Percentiles rank a stretch among this genome's conserved stretches.
phyloP scores from a whole-genome alignment of 1,284 basidiomycete species.

The Sporisorium sorghi region DNA sequence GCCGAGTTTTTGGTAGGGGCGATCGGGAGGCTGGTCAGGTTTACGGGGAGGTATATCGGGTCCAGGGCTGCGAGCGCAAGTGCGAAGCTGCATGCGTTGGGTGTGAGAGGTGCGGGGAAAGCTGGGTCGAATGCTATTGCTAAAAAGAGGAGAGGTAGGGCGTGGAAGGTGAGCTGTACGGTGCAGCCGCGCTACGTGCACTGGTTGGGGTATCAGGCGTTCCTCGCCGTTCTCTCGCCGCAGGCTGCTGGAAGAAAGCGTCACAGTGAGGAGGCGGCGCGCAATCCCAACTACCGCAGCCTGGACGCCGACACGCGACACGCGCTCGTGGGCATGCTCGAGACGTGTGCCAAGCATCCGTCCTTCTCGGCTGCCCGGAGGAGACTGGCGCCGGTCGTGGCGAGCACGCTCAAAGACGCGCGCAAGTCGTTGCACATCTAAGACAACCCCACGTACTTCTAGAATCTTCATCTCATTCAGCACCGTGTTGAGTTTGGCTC shows the following conservation, averaged over 20 bases:
- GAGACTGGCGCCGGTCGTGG: slow-evolving; percentile 8
- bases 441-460: neutral
- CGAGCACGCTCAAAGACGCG: slow-evolving; percentile 14
- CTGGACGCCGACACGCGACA: slow-evolving; percentile 14
- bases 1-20: slow-evolving; percentile 25
- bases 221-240: slow-evolving; percentile 18
- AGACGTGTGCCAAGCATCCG: neutral
- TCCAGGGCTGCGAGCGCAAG: slow-evolving; percentile 21
- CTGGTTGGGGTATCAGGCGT: slow-evolving; percentile 53
- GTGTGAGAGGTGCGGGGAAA: neutral
- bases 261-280: neutral
- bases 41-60: slow-evolving; percentile 35
- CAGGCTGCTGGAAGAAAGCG: neutral
- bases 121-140: neutral
- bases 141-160: neutral
- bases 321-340: slow-evolving; percentile 17
- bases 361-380: slow-evolving; percentile 7
- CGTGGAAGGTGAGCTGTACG: slow-evolving; percentile 35
- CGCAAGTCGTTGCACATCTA: slow-evolving; percentile 24
- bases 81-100: slow-evolving; percentile 6
- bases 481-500: neutral
- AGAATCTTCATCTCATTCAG: neutral
- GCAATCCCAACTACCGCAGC: neutral
- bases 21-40: slow-evolving; percentile 33
- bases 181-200: slow-evolving; percentile 36